Conservation (phyloP, 2,329 filamentous ascomycete genomes). For the Torrubiellomyces zombiae region DNA sequence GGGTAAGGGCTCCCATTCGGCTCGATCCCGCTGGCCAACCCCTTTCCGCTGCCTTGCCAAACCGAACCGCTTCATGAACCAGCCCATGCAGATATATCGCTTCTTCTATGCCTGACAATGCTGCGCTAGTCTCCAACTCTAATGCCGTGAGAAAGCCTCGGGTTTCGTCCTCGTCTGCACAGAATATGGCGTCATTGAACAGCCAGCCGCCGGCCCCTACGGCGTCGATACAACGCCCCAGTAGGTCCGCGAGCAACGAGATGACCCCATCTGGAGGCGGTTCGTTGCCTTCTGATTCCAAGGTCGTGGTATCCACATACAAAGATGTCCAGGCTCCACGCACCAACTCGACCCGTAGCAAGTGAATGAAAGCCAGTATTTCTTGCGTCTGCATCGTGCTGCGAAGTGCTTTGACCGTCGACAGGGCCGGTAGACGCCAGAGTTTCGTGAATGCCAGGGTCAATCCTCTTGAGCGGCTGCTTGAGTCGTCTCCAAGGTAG, state of each 20-base stretch:
- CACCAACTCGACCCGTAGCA: slow-evolving; percentile 56
- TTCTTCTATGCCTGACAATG: slow-evolving; percentile 57
- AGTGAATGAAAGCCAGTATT: slow-evolving; percentile 52
- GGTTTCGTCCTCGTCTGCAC: slow-evolving; percentile 33
- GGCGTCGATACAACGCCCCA: slow-evolving; percentile 59
- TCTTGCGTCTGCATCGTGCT: slow-evolving; percentile 48
- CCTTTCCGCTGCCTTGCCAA: slow-evolving; percentile 26
- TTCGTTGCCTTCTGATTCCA: slow-evolving; percentile 23
- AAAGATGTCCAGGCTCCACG: slow-evolving; percentile 61
- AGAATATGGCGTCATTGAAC: slow-evolving; percentile 37
- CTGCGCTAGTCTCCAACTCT: slow-evolving; percentile 51
- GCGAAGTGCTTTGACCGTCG: slow-evolving; percentile 47
- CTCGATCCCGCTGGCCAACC: slow-evolving; percentile 13
- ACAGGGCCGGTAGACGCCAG: slow-evolving; percentile 42
- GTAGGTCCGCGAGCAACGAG: slow-evolving; percentile 51
- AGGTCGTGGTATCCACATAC: slow-evolving; percentile 43
- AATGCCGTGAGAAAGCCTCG: slow-evolving; percentile 50
- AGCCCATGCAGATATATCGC: slow-evolving; percentile 46
- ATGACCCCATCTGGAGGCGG: slow-evolving; percentile 50
- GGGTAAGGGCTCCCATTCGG: slow-evolving; percentile 25
- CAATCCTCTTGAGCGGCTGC: slow-evolving; percentile 44
- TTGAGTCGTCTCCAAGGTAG: slow-evolving; percentile 47
- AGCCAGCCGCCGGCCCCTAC: slow-evolving; percentile 63
- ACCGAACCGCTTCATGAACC: slow-evolving; percentile 49
- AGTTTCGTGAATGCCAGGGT: slow-evolving; percentile 55